Evolutionary conservation across 371 early-diverging fungal species (phyloP), one percentile per base, ranked within the genome.

Genomic region (Mucor mucedo): DNA sequence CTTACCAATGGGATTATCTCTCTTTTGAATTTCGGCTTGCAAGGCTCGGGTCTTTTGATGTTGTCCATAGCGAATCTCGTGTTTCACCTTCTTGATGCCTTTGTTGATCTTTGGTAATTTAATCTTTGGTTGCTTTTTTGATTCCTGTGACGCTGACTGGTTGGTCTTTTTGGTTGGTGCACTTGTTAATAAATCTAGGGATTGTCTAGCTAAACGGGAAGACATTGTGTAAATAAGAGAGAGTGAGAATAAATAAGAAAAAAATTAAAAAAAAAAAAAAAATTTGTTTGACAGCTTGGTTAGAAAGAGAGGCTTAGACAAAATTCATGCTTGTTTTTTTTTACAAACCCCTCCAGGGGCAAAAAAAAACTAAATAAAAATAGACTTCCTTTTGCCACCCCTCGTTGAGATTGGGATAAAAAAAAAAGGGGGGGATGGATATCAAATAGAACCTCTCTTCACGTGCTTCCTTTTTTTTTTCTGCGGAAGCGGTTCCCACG

Each of bases 1-100:
- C 27, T 61, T 80, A 85, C 86, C 82, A 41, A 86, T 58, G 7
- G 84, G 83, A 42, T 86, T 82, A 53, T 77, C 79, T 57, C 75
- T 71, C 55, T 76, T 75, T 60, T 75, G 52, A 62, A 72, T 45
- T 69, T 77, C 58, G 52, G 57, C 63, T 62, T 76, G 59, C 70
- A 73, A 55, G 58, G 63, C 64, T 40, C 70, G 68, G 29, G 69
- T 66, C 55, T 75, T 74, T 62, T 81, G 73, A 14, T 82, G 80
- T 48, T 72, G 77, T 3, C 85, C 85, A 60, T 87, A 87, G 39
- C 83, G 71, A n/a, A 84, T 65, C 63, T 87, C 84, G 52, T 82
- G 74, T 53, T 85, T 84, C 45, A 83, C 73, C 66, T 83, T 84
- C 49, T 83, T 84, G 56, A 87, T 56, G 3, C 87, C 87, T n/a